Evolutionary conservation across 2,329 filamentous ascomycete species (phyloP).

Genomic region (Botrytis hyacinthi): DNA sequence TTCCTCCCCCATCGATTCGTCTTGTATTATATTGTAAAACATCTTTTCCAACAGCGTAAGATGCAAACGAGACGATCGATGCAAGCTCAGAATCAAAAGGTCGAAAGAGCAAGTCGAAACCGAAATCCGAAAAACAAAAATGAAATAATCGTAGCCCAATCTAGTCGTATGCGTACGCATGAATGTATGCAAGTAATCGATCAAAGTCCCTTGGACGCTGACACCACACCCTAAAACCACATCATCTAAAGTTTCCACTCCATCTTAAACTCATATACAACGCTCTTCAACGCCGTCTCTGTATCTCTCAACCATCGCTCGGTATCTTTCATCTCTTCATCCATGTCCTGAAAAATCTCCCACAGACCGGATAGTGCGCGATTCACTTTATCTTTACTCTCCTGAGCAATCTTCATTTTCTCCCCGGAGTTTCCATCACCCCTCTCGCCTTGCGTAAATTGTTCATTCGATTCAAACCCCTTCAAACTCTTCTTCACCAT

Average conservation of each 20-base stretch:
- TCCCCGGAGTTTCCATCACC: not conserved
- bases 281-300: not conserved
- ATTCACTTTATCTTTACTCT: not conserved
- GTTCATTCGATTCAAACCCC: not conserved
- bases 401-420: not conserved
- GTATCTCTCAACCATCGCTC: not conserved
- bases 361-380: not conserved
- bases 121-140: not conserved
- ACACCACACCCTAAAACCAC: not conserved
- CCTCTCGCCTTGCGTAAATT: not conserved
- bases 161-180: not conserved
- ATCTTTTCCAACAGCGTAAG: not conserved
- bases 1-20: not conserved
- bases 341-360: not conserved
- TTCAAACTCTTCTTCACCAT: not conserved
- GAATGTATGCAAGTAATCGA: constrained; percentile 1
- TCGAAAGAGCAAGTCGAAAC: not conserved
- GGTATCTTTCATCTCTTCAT: not conserved
- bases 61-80: not conserved
- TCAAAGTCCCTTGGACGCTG: not conserved
- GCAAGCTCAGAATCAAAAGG: not conserved
- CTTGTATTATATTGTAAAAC: too few species aligned
- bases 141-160: not conserved
- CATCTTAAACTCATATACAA: not conserved
- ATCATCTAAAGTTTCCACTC: not conserved